These are phyloP conservation scores for Heracleum sosnowskyi DNA, from an alignment of 129 eudicot genomes.

Conservation along the genomic window DNA sequence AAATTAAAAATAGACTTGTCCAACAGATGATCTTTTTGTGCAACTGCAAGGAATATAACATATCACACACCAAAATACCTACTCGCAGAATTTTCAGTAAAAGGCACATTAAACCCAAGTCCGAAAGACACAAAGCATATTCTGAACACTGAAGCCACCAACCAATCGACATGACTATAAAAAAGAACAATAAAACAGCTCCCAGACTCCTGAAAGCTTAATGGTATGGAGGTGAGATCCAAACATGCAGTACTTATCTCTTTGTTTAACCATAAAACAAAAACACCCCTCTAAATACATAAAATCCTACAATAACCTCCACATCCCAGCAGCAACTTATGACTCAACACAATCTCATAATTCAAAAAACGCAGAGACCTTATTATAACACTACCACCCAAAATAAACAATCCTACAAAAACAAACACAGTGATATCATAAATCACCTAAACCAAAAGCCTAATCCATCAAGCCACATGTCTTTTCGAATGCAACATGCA, in stretches of 20 bases:
- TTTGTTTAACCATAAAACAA: background rate
- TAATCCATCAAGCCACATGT: background rate
- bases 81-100: background rate
- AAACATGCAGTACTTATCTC: background rate
- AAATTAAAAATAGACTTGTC: background rate
- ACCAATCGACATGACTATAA: background rate
- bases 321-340: background rate
- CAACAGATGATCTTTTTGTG: too few relatives aligned
- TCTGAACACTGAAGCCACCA: background rate
- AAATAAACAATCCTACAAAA: background rate
- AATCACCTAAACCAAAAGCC: background rate
- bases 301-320: background rate
- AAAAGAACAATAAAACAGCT: too few relatives aligned
- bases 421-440: background rate
- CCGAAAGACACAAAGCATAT: background rate
- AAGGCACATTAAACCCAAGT: background rate
- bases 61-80: background rate
- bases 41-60: background rate
- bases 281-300: too few relatives aligned
- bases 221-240: background rate
- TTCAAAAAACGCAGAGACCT: too few relatives aligned
- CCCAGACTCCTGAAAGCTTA: too few relatives aligned
- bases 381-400: background rate
- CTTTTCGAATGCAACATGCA: background rate
- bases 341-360: background rate